A percentile compares a stretch with the other conserved stretches of the same genome.
Evolutionary conservation across 2,329 filamentous ascomycete genomes (phyloP).

Genomic region (Curvularia eragrostidis): DNA sequence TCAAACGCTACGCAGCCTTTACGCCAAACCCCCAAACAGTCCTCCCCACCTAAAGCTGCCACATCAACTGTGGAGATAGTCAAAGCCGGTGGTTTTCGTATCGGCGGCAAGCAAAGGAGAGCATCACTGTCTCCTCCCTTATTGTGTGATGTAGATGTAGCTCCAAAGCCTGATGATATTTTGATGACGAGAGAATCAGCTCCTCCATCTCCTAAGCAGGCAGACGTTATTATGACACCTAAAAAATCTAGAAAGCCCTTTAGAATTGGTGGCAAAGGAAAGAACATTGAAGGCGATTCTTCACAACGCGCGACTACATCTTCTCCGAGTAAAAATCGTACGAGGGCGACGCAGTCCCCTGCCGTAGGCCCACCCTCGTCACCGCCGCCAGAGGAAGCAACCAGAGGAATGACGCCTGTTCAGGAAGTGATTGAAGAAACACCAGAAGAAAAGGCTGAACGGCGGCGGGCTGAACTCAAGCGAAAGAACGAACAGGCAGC

Average conservation of each 20-base stretch:
- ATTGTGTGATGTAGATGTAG: neutral
- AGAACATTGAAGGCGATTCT: slow-evolving; percentile 11
- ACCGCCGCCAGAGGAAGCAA: slow-evolving; percentile 4
- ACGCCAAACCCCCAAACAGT: slow-evolving; percentile 12
- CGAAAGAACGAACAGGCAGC: slow-evolving; percentile 59
- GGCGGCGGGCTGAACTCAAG: slow-evolving; percentile 64
- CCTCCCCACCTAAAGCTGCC: slow-evolving; percentile 5
- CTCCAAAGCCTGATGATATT: neutral
- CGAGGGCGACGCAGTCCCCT: slow-evolving; percentile 16
- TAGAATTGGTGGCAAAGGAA: slow-evolving; percentile 45
- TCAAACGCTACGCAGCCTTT: neutral
- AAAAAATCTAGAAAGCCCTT: slow-evolving; percentile 33
- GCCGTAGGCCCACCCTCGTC: slow-evolving; percentile 18
- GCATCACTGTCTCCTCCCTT: slow-evolving; percentile 3
- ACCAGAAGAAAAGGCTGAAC: slow-evolving; percentile 61
- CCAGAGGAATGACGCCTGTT: slow-evolving; percentile 18
- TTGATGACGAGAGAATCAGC: slow-evolving; percentile 4
- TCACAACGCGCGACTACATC: slow-evolving; percentile 7
- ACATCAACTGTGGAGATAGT: slow-evolving; percentile 17
- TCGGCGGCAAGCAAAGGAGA: slow-evolving; percentile 37
- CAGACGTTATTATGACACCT: slow-evolving; percentile 10
- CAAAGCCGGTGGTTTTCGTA: slow-evolving; percentile 36
- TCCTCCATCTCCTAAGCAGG: slow-evolving; percentile 10
- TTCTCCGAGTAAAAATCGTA: slow-evolving; percentile 12
- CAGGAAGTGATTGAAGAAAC: slow-evolving; percentile 44